Percentiles rank a stretch among this genome's conserved stretches.
Conservation (phyloP, 2,329 filamentous ascomycete genomes). For the Knufia fluminis region DNA sequence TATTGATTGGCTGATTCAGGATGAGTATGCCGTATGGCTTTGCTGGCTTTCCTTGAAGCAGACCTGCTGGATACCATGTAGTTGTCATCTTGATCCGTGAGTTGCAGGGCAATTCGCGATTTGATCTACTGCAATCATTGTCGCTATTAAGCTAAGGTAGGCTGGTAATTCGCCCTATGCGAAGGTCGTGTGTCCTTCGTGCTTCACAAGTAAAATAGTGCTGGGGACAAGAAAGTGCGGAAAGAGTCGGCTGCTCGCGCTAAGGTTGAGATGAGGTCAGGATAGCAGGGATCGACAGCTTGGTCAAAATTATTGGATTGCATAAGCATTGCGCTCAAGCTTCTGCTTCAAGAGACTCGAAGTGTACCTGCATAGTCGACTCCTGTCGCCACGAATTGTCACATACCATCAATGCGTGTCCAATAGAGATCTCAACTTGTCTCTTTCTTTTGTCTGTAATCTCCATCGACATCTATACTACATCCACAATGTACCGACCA, state of each 20-base stretch:
- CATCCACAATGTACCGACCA: constrained; percentile 4
- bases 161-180: too few species aligned
- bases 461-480: neutral
- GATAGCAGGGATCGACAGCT: neutral
- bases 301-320: constrained; percentile 3
- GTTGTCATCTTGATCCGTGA: constrained; percentile 15
- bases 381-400: neutral
- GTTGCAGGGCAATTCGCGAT: too few species aligned
- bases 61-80: constrained; percentile 16
- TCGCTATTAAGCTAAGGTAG: too few species aligned
- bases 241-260: neutral
- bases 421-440: neutral
- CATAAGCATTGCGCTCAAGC: neutral
- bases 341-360: neutral
- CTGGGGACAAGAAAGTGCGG: neutral
- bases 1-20: constrained; percentile 52
- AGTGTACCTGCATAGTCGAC: neutral
- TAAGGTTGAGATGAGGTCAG: neutral
- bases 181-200: too few species aligned
- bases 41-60: constrained; percentile 12
- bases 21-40: constrained; percentile 32
- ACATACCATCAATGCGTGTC: neutral
- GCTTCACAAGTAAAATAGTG: too few species aligned
- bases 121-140: too few species aligned
- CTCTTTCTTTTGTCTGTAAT: neutral